Percentiles rank a stretch among this genome's conserved stretches.
Conservation (phyloP, 371 early-diverging fungal genomes). For the Phascolomyces articulosus region DNA sequence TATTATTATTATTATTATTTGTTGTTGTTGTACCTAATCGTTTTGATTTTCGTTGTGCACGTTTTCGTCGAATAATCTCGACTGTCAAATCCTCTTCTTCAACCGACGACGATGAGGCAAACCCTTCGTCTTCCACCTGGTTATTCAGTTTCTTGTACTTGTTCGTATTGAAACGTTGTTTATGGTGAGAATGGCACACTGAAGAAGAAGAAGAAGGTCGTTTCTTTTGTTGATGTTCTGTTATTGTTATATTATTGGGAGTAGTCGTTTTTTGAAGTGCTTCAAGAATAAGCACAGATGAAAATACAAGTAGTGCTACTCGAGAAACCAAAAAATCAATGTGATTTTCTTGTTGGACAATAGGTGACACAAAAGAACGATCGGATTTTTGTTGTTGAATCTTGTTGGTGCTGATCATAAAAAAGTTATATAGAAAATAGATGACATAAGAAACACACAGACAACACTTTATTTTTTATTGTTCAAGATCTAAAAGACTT, state of each 20-base stretch:
- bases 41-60: conserved; percentile 14
- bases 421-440: background rate
- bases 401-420: background rate
- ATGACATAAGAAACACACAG: background rate
- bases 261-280: background rate
- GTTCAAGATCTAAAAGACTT: conserved; percentile 23
- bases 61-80: conserved; percentile 39
- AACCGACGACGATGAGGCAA: conserved; percentile 45
- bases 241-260: background rate
- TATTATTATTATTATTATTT: background rate
- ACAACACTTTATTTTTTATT: background rate
- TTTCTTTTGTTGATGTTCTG: background rate
- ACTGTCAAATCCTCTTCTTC: conserved; percentile 35
- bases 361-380: no score
- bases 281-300: background rate
- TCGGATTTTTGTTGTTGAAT: background rate
- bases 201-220: background rate
- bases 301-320: background rate
- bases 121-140: conserved; percentile 19
- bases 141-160: background rate
- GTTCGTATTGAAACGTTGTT: background rate
- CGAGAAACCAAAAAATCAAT: background rate
- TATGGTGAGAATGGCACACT: background rate
- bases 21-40: background rate
- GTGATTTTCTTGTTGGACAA: background rate